These are phyloP conservation scores for Bruguiera gymnorhiza DNA, from an alignment of 345 rosid genomes.

Conservation along the genomic window DNA sequence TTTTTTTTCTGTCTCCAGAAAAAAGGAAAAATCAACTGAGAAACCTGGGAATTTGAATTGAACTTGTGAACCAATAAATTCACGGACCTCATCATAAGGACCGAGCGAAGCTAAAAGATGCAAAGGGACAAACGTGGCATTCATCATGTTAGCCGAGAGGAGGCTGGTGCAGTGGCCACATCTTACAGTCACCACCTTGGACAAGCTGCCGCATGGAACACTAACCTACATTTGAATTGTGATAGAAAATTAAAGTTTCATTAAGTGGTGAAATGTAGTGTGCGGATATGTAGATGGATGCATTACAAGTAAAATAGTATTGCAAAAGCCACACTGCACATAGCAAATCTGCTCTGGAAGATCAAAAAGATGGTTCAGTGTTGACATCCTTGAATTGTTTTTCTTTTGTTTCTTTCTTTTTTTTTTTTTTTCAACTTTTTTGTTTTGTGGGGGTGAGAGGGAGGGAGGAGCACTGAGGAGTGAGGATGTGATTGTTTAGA, in stretches of 20 bases:
- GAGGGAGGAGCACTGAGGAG: conserved; percentile 5
- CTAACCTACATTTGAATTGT: conserved; percentile 53
- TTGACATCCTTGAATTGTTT: conserved; percentile 36
- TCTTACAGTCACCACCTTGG: conserved; percentile 87
- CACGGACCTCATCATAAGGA: conserved; percentile 38
- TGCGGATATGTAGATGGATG: not conserved
- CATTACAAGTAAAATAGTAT: conserved; percentile 79
- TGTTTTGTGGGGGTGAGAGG: not conserved
- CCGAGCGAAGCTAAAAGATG: conserved; percentile 69
- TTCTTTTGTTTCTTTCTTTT: not conserved
- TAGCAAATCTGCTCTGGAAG: conserved; percentile 91
- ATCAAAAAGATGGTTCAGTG: conserved; percentile 60
- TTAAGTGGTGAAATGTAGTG: not conserved
- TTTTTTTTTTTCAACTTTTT: not conserved
- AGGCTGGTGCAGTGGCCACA: conserved; percentile 95
- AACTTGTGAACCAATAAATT: not conserved
- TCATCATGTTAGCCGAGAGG: conserved; percentile 88
- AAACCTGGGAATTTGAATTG: not conserved
- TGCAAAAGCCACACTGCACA: conserved; percentile 93
- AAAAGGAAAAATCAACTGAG: not conserved
- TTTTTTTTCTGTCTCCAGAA: no score
- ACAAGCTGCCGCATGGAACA: conserved; percentile 82
- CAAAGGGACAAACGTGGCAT: conserved; percentile 81
- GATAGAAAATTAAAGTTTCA: not conserved
- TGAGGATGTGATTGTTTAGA: conserved; percentile 16